phyloP scores from a whole-genome alignment of 495 filamentous ascomycete species.

The Aspergillus funiculosus region DNA sequence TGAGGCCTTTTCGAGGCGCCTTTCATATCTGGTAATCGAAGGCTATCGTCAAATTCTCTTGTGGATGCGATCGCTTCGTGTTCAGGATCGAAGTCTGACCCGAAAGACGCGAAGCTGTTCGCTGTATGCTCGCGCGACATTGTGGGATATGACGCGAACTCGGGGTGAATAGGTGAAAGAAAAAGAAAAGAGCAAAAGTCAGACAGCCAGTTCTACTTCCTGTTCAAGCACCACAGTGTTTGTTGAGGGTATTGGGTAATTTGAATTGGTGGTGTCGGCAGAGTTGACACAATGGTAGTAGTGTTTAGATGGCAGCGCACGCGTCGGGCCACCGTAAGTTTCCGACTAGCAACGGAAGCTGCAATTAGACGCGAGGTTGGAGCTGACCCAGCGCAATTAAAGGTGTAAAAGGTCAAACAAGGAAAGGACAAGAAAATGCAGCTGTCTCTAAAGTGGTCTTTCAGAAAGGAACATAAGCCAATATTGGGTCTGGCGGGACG shows the following conservation, averaged over 20 bases:
- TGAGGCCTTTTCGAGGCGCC: slow-evolving; percentile 23
- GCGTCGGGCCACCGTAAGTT: slow-evolving; percentile 11
- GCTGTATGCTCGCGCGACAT: slow-evolving; percentile 35
- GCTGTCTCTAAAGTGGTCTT: not conserved
- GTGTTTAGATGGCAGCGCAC: slow-evolving; percentile 15
- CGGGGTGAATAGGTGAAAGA: not conserved
- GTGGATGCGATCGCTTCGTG: slow-evolving; percentile 49
- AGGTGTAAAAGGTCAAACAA: no score
- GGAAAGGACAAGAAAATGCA: no score
- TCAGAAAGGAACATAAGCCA: not conserved
- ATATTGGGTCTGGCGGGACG: slow-evolving; percentile 1
- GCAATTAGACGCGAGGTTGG: not conserved
- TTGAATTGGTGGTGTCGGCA: not conserved
- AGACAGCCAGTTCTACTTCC: not conserved
- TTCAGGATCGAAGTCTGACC: slow-evolving; percentile 48
- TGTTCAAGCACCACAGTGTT: not conserved
- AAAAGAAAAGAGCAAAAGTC: slow-evolving; percentile 1
- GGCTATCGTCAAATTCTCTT: slow-evolving; percentile 38
- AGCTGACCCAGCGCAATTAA: not conserved
- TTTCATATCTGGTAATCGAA: slow-evolving; percentile 37
- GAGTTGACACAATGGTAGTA: not conserved
- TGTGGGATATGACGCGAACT: slow-evolving; percentile 12
- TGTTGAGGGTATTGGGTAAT: not conserved
- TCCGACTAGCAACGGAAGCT: not conserved
- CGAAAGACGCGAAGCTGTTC: slow-evolving; percentile 30